Evolutionary conservation across 257 asterid species (phyloP).

Genomic region (Nicotiana knightiana): DNA sequence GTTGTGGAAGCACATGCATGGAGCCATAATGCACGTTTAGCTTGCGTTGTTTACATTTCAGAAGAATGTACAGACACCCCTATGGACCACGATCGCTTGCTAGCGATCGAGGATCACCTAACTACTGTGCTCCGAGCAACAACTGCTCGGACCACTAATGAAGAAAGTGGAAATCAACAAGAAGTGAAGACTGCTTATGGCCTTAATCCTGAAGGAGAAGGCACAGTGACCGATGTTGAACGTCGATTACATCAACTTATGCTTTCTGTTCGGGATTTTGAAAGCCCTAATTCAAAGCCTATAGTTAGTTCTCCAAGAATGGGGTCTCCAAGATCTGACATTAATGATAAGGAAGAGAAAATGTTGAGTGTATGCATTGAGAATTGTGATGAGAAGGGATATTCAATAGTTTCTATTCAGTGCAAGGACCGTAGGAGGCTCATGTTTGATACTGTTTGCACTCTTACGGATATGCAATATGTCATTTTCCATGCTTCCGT

Average conservation of each 20-base stretch:
- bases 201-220: slow-evolving; percentile 35
- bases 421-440: slow-evolving; percentile 69
- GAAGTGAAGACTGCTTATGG: slow-evolving; percentile 49
- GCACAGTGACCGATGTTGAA: slow-evolving; percentile 50
- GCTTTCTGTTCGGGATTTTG: slow-evolving; percentile 55
- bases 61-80: slow-evolving; percentile 34
- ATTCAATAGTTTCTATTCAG: slow-evolving; percentile 50
- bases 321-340: slow-evolving; percentile 7
- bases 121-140: slow-evolving; percentile 64
- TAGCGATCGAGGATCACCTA: slow-evolving; percentile 55
- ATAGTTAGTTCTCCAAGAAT: background rate
- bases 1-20: slow-evolving; percentile 70
- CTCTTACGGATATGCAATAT: slow-evolving; percentile 70
- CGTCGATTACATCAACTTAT: slow-evolving; percentile 72
- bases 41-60: slow-evolving; percentile 64
- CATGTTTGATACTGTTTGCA: slow-evolving; percentile 80
- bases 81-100: slow-evolving; percentile 52
- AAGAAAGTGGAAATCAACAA: slow-evolving; percentile 28
- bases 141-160: slow-evolving; percentile 19
- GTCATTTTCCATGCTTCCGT: slow-evolving; percentile 71
- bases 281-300: slow-evolving; percentile 16
- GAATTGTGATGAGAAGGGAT: slow-evolving; percentile 66
- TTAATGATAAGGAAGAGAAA: slow-evolving; percentile 29
- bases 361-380: slow-evolving; percentile 38
- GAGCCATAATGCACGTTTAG: slow-evolving; percentile 67